Conservation (phyloP, 345 rosid species). For the Brassica incana region DNA sequence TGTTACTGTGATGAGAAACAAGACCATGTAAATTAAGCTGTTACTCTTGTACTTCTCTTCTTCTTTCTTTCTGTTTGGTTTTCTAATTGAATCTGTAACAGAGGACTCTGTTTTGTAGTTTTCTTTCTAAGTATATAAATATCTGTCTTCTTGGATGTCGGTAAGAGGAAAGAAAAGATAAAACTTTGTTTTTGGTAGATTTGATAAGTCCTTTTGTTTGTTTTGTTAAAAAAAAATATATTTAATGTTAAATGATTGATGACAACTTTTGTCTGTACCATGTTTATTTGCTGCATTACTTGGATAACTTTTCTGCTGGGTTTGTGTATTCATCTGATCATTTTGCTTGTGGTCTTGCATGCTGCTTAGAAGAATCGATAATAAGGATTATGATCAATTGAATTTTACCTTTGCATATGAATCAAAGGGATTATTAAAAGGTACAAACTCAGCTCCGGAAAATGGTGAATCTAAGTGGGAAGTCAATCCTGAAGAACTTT, state of each 20-base stretch:
- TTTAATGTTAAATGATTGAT: not conserved
- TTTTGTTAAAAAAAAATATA: not conserved
- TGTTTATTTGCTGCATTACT: not conserved
- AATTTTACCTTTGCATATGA: conserved; percentile 23
- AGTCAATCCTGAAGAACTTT: conserved; percentile 32
- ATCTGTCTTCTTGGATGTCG: conserved; percentile 22
- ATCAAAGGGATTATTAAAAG: conserved; percentile 26
- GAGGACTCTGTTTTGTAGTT: conserved; percentile 27
- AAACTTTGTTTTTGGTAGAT: not conserved
- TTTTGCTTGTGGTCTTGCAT: not conserved
- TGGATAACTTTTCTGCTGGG: not conserved
- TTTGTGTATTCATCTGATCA: not conserved
- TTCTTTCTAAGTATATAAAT: not conserved
- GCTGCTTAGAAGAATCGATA: conserved; percentile 1
- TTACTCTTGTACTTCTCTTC: not conserved
- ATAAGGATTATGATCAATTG: not conserved
- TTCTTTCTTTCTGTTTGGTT: not conserved
- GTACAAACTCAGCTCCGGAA: conserved; percentile 19
- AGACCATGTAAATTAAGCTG: conserved; percentile 28
- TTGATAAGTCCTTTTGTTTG: not conserved
- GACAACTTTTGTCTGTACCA: not conserved
- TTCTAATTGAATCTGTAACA: not conserved
- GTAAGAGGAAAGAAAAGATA: not conserved
- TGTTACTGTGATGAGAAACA: conserved; percentile 9
- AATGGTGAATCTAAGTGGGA: conserved; percentile 31